Base-by-base conservation (phyloP, 768 basidiomycete genomes). In the Tricholoma sp. region DNA sequence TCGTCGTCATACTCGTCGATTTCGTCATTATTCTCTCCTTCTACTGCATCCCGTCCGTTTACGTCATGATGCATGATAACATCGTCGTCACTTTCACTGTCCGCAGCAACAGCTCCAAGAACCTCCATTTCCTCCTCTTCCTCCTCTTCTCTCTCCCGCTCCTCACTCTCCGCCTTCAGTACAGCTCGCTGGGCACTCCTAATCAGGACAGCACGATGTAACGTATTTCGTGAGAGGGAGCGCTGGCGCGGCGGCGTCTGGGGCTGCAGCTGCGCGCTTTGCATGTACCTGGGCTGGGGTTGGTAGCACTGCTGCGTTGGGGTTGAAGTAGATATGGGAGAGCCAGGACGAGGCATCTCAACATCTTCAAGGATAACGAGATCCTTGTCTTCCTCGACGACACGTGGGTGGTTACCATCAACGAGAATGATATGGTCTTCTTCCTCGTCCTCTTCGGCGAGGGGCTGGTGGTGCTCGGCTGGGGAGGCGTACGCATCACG, bases 361-460 rank as follows among this genome's bases (percentile, higher is more conserved):
- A 88, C 79, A 53, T 85, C 81, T 65, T 90, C 88, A 15, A 89
- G 71, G 55, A 90, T 88, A 42, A 89, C 78, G 34, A 89, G 80
- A 56, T 88, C 88, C 52, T 74, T 76, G 32, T 83, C 88, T 55
- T 88, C 86, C 61, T 88, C 81, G 0, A 88, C 79, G 6, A 89
- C 86, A 13, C 80, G 79, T 3, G 87, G 86, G 60, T 82, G 72
- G 54, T 85, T 75, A 18, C 84, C 84, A 33, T 88, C 82, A 0
- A 87, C 87, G 3, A 89, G 75, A 1, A 86, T 72, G 34, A 85
- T 79, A 4, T 77, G 74, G 12, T 80, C 79, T 45, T 76, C 75
- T 10, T 77, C 75, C 29, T 74, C 72, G 1, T 72, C 72, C 2
- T 71, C 73, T 5, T 69, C 66, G 4, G 59, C 41, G 17, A 70